phyloP scores from a whole-genome alignment of 768 basidiomycete genomes.

The Pleurotus salmoneostramineus region DNA sequence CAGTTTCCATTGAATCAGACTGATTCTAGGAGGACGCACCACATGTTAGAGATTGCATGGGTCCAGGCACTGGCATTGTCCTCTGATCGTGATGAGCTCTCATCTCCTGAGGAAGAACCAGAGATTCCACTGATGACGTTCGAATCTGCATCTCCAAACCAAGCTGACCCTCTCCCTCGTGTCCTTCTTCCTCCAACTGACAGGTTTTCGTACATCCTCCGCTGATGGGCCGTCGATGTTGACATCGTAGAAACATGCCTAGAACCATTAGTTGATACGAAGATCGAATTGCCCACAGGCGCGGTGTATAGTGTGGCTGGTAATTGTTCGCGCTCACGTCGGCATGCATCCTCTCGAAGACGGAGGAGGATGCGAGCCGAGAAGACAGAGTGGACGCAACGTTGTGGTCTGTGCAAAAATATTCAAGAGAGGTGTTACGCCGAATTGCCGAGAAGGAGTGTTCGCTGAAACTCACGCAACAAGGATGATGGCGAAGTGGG shows the following conservation, averaged over 20 bases:
- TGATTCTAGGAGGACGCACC: too few relatives aligned
- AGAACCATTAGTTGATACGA: background rate
- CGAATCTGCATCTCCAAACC: background rate
- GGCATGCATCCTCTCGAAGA: background rate
- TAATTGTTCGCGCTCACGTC: background rate
- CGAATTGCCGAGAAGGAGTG: background rate
- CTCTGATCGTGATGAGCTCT: too few relatives aligned
- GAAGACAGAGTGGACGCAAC: background rate
- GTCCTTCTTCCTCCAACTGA: background rate
- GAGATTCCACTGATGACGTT: background rate
- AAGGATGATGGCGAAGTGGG: background rate
- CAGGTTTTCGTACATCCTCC: background rate
- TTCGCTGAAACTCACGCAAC: background rate
- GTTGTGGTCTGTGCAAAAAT: background rate
- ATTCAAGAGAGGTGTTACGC: background rate
- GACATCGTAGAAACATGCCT: background rate
- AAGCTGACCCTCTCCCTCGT: background rate
- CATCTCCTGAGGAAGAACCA: too few relatives aligned
- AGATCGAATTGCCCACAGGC: background rate
- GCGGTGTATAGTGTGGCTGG: background rate
- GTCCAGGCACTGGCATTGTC: too few relatives aligned
- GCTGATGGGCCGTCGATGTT: background rate
- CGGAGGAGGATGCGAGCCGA: constrained; percentile 3
- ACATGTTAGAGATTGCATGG: too few relatives aligned
- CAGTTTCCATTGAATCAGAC: too few relatives aligned